A percentile compares a stretch with the other conserved stretches of the same genome.
Evolutionary conservation across 257 asterid genomes (phyloP).

Genomic region (Vinca minor): DNA sequence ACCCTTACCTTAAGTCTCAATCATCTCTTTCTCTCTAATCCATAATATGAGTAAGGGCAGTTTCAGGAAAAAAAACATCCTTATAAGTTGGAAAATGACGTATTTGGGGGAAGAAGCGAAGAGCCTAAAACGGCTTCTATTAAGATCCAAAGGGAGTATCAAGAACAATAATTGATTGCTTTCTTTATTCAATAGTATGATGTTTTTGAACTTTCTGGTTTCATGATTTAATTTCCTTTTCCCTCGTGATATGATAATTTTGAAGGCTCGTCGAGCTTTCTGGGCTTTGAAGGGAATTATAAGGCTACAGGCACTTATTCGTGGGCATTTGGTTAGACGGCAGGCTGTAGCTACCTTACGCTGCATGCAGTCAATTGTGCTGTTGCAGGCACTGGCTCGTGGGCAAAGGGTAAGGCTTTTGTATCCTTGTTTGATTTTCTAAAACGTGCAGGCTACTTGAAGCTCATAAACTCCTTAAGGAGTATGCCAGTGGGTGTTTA

Average conservation of each 20-base stretch:
- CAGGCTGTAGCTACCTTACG: constrained; percentile 78
- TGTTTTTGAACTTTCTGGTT: no score
- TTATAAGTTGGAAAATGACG: no score
- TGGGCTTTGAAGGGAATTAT: constrained; percentile 84
- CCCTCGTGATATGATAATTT: background rate
- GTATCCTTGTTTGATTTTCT: constrained; percentile 23
- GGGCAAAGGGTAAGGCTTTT: constrained; percentile 57
- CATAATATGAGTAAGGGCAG: no score
- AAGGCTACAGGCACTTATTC: constrained; percentile 89
- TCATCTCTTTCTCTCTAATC: no score
- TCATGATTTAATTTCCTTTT: background rate
- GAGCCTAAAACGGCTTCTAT: no score
- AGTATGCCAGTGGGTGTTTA: constrained; percentile 8
- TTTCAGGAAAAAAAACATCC: no score
- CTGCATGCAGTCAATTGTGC: constrained; percentile 72
- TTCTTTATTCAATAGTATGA: background rate
- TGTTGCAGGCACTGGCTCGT: constrained; percentile 70
- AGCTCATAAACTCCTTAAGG: constrained; percentile 21
- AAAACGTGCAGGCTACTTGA: constrained; percentile 18
- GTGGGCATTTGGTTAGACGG: constrained; percentile 90
- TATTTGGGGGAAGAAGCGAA: no score
- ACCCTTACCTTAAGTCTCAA: no score
- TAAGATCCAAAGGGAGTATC: no score
- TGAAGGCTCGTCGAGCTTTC: constrained; percentile 88
- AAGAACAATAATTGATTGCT: background rate